Percentiles rank a stretch among this genome's conserved stretches.
Evolutionary conservation across 1,284 basidiomycete genomes (phyloP).

Genomic region (Pseudozyma tsukubaensis): DNA sequence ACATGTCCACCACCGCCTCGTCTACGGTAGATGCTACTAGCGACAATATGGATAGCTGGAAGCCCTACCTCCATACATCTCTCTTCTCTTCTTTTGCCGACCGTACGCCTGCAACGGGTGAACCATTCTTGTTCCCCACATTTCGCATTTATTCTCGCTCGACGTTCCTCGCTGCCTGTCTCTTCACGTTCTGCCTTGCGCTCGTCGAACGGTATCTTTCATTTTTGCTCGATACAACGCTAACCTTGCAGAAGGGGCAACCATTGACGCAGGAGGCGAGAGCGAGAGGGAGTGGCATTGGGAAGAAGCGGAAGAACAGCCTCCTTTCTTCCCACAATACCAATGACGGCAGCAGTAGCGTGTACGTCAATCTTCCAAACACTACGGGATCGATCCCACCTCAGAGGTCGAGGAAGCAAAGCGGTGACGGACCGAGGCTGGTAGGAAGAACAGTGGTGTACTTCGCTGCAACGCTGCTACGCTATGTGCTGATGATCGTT

Average conservation of each 20-base stretch:
- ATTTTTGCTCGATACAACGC: conserved; percentile 1
- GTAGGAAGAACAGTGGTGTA: conserved; percentile 11
- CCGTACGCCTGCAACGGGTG: neutral
- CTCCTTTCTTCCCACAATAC: neutral
- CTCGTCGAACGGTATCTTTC: conserved; percentile 21
- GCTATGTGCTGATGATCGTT: conserved; percentile 47
- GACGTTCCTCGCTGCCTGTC: conserved; percentile 21
- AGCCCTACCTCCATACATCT: conserved; percentile 44
- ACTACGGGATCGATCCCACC: neutral
- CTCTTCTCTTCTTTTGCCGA: conserved; percentile 16
- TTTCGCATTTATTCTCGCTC: conserved; percentile 27
- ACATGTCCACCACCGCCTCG: conserved; percentile 10
- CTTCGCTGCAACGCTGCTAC: conserved; percentile 18
- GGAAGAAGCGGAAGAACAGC: conserved; percentile 3
- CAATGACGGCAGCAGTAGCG: neutral
- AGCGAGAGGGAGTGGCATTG: no score
- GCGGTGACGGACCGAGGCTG: neutral
- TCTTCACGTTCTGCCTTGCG: conserved; percentile 13
- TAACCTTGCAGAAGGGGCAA: conserved; percentile 3
- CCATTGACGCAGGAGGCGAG: no score
- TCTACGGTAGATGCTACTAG: neutral
- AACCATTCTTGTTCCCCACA: conserved; percentile 34
- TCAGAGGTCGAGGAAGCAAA: neutral
- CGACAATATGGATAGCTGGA: conserved; percentile 27
- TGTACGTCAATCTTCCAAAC: conserved; percentile 12